Conservation (phyloP, 306 rosid species). For the Quercus variabilis region DNA sequence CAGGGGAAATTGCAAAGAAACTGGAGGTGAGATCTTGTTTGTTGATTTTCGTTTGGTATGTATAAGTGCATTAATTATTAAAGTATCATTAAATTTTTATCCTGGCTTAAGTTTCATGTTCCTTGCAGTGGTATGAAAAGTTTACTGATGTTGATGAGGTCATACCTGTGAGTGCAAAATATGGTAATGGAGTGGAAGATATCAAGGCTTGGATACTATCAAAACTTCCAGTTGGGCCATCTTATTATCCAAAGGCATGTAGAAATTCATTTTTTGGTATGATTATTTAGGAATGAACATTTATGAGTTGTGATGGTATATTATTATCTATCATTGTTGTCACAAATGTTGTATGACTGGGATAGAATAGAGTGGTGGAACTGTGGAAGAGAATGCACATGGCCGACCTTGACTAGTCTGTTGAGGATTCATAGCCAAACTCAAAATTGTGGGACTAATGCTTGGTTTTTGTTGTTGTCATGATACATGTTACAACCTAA, state of each 20-base stretch:
- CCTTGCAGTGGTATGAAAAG: conserved; percentile 87
- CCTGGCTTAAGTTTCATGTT: conserved; percentile 19
- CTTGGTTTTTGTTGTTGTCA: not conserved
- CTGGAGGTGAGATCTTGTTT: conserved; percentile 63
- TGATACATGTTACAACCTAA: not conserved
- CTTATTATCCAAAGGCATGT: conserved; percentile 89
- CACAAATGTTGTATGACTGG: no score
- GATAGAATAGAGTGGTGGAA: no score
- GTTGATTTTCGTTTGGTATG: conserved; percentile 28
- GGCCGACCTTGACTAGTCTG: no score
- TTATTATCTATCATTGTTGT: conserved; percentile 7
- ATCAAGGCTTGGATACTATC: conserved; percentile 91
- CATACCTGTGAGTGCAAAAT: conserved; percentile 97
- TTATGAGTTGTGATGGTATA: not conserved
- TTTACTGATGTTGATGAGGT: conserved; percentile 82
- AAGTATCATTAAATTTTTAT: conserved; percentile 14
- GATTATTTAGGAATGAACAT: not conserved
- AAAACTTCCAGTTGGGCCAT: conserved; percentile 87
- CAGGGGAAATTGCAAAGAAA: conserved; percentile 97
- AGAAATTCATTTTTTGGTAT: not conserved
- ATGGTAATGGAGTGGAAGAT: conserved; percentile 89
- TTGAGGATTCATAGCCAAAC: no score
- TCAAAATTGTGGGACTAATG: no score
- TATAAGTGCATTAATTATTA: conserved; percentile 8
- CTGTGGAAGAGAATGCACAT: no score